Base-by-base conservation (phyloP, 2,329 filamentous ascomycete species). In the Ramularia endophylla region DNA sequence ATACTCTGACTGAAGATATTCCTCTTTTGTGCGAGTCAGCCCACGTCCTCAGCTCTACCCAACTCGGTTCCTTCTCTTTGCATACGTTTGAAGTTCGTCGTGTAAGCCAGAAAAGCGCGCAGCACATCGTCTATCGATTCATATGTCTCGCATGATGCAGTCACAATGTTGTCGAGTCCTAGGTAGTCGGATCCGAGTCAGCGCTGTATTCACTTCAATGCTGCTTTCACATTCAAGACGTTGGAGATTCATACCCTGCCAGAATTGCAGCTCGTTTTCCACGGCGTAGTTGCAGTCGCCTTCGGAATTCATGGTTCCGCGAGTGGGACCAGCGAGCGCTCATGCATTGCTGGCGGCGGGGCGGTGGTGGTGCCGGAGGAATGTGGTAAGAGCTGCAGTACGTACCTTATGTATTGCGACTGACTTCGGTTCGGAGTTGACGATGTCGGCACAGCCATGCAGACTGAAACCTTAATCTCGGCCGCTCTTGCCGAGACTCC, bases 261-360 rank as follows among this genome's bases (percentile, higher is more conserved):
- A 95, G 70, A 95, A 88, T 67, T 89, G 82, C 65, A 87, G 78
- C 69, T 87, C 86, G 65, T 80, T 82, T 66, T 89, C 83, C 65
- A 86, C 74, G 60, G 73, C 75, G 65, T 78, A 76, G 56, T 74
- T 75, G 59, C 77, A 76, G 56, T 74, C 75, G 59, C 77, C 75
- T 66, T 88, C 83, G 67, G 85, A 68, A 16, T 58, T 54, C 78
- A 82, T 81, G 53, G 58, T 67, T 49, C 43, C 36, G 34, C 47
- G 38, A 38, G 13, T 11, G 7, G 15, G 32, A 19, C 4, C 32
- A 34, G 17, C 32, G 20, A 34, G 18, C 16, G 32, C 32, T 34
- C 32, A 34, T 34, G 32, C 32, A 34, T 34, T 25, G 22, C 11
- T 11, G 6, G 11, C 11, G 22, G 6, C 22, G n/a, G 6, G 22